Percentiles rank a stretch among this genome's conserved stretches.
phyloP scores from a whole-genome alignment of 2,329 filamentous ascomycete genomes.

The Aspergillus felis region DNA sequence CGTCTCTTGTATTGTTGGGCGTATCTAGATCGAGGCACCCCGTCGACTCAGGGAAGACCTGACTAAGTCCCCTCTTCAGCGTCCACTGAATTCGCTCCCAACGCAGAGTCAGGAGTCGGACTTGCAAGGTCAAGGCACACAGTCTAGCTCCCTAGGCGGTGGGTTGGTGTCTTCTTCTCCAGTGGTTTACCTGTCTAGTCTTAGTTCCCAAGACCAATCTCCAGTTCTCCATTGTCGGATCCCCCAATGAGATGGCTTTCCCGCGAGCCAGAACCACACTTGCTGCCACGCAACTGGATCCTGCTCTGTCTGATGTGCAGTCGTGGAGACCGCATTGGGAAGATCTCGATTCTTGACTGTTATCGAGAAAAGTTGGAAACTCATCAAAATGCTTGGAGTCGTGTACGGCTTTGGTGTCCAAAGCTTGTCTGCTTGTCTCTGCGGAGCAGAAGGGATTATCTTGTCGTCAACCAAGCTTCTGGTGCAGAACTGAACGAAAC shows the following conservation, averaged over 20 bases:
- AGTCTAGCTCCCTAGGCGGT: no score
- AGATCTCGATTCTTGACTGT: neutral
- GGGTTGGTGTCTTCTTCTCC: conserved; percentile 2
- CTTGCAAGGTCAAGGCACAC: no score
- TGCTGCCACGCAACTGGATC: neutral
- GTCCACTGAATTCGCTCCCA: neutral
- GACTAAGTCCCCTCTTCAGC: neutral
- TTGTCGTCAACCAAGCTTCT: neutral
- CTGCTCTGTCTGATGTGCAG: neutral
- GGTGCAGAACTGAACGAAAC: neutral
- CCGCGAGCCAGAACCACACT: neutral
- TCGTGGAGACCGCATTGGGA: neutral
- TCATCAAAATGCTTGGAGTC: neutral
- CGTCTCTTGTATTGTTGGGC: neutral
- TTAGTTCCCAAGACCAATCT: conserved; percentile 11
- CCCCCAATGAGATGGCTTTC: conserved; percentile 5
- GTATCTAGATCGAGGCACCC: neutral
- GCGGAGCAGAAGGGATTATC: neutral
- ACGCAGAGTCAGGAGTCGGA: neutral
- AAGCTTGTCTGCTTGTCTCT: neutral
- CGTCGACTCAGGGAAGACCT: neutral
- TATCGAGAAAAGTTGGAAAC: neutral
- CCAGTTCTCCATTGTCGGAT: neutral
- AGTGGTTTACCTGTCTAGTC: conserved; percentile 18
- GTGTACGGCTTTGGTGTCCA: neutral